Evolutionary conservation across 2,329 filamentous ascomycete species (phyloP), one percentile per base, ranked within the genome.

Genomic region (Penicillium sp.): DNA sequence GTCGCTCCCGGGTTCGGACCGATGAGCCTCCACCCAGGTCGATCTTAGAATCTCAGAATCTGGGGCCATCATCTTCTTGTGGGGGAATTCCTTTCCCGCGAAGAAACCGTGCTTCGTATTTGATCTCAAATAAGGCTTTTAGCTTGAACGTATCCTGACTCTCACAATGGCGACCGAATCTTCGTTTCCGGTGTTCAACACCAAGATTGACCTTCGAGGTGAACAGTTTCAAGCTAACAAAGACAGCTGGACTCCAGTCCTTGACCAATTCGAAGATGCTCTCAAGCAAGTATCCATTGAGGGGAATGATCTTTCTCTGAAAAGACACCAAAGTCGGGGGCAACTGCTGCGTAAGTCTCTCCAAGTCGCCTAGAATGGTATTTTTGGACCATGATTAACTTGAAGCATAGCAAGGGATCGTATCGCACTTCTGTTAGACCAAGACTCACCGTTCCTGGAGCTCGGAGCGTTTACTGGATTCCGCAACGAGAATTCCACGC

Each of bases 401-500:
- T 4, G 2, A 19, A 41, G 32, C 16, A 42, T 34, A 75, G 74
- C 74, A 7, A 60, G 74, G 47, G 74, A 76, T 51, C 62, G 74
- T 30, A 64, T 77, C 23, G 62, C 70, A 0, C 60, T 77, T 10
- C 48, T 75, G 0, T 55, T 75, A 11, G 74, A 77, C 48, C 59
- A 67, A 16, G 72, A 70, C 30, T 74, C 73, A 2, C 71, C 74
- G 2, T 76, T 76, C 51, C 61, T 76, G 1, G 74, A 77, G 35
- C 61, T 77, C 4, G 64, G 71, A 6, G 45, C 67, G 0, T 76
- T 76, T 57, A 70, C 73, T 1, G 74, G 74, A 0, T 73, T 67
- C 51, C 53, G 54, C 0, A 63, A 73, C 18, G 38, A 60, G 4
- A 67, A 73, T 19, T 76, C 74, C 1, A 71, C 67, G 1, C 67